Percentiles rank a stretch among this genome's conserved stretches.
phyloP scores from a whole-genome alignment of 1,139 yeast genomes.

The Zhuliangozyma parablackwelliae region DNA sequence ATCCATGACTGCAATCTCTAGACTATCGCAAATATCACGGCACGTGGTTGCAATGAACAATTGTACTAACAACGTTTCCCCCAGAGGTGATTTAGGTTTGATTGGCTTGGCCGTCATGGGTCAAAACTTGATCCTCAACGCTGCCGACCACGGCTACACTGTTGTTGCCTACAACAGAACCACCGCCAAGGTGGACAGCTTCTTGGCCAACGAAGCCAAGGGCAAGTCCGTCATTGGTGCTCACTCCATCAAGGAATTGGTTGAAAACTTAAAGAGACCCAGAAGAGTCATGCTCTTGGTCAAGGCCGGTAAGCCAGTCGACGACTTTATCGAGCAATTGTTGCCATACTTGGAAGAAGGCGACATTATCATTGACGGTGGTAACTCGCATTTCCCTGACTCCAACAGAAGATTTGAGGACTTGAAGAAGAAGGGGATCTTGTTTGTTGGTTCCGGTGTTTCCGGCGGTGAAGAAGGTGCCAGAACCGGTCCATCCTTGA shows the following conservation, averaged over 20 bases:
- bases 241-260: slow-evolving; percentile 83
- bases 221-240: slow-evolving; percentile 96
- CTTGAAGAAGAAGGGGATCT: slow-evolving; percentile 79
- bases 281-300: slow-evolving; percentile 92
- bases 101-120: slow-evolving; percentile 99
- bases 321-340: slow-evolving; percentile 81
- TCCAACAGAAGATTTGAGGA: slow-evolving; percentile 94
- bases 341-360: slow-evolving; percentile 92
- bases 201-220: slow-evolving; percentile 92
- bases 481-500: slow-evolving; percentile 96
- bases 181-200: slow-evolving; percentile 89
- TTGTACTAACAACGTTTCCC: slow-evolving; percentile 21
- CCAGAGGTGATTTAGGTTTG: slow-evolving; percentile 94
- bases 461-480: slow-evolving; percentile 99
- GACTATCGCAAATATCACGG: slow-evolving; percentile 8
- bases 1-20: slow-evolving; percentile 5
- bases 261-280: slow-evolving; percentile 90
- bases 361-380: slow-evolving; percentile 98
- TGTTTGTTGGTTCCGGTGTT: slow-evolving; percentile 98
- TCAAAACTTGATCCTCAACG: slow-evolving; percentile 94
- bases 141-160: slow-evolving; percentile 96
- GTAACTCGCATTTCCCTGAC: slow-evolving; percentile 99
- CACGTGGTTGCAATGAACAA: slow-evolving; percentile 4
- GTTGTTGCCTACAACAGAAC: slow-evolving; percentile 99
- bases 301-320: slow-evolving; percentile 96